These are phyloP conservation scores for Lepiota subincarnata DNA, from an alignment of 768 basidiomycete genomes.

Conservation along the genomic window DNA sequence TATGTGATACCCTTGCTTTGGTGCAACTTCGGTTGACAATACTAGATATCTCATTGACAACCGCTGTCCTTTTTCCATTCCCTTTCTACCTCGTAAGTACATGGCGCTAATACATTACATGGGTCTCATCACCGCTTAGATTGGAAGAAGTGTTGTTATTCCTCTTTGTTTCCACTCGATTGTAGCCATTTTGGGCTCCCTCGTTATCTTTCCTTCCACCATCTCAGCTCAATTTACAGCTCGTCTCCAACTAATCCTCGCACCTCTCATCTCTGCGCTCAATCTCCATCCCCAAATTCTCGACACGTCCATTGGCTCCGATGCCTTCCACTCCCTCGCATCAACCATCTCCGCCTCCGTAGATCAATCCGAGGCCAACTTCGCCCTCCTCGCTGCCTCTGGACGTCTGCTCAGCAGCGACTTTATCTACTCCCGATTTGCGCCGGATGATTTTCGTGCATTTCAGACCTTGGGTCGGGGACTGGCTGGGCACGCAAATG, in stretches of 20 bases:
- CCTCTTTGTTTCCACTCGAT: conserved; percentile 59
- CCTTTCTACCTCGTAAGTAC: conserved; percentile 50
- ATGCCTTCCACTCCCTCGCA: conserved; percentile 31
- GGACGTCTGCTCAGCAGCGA: conserved; percentile 54
- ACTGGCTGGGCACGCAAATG: conserved; percentile 55
- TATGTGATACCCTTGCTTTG: conserved; percentile 20
- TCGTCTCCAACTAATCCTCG: conserved; percentile 42
- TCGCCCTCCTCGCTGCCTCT: conserved; percentile 50
- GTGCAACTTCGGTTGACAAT: neutral
- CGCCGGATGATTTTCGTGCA: conserved; percentile 48
- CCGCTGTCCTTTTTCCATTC: conserved; percentile 58
- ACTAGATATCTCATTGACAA: conserved; percentile 56
- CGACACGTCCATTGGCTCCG: conserved; percentile 34
- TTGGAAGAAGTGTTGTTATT: conserved; percentile 49
- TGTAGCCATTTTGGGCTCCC: conserved; percentile 46
- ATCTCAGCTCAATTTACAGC: conserved; percentile 56
- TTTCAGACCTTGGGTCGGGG: conserved; percentile 49
- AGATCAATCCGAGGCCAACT: conserved; percentile 41
- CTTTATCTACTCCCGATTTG: conserved; percentile 55
- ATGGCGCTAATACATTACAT: neutral
- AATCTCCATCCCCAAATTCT: conserved; percentile 45
- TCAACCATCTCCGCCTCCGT: conserved; percentile 26
- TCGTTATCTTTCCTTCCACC: conserved; percentile 59
- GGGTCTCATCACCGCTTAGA: conserved; percentile 20
- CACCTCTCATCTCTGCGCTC: conserved; percentile 43